Percentiles rank a stretch among this genome's conserved stretches.
These are phyloP conservation scores for Alternaria triticina DNA, from an alignment of 2,329 filamentous ascomycete species.

Conservation along the genomic window DNA sequence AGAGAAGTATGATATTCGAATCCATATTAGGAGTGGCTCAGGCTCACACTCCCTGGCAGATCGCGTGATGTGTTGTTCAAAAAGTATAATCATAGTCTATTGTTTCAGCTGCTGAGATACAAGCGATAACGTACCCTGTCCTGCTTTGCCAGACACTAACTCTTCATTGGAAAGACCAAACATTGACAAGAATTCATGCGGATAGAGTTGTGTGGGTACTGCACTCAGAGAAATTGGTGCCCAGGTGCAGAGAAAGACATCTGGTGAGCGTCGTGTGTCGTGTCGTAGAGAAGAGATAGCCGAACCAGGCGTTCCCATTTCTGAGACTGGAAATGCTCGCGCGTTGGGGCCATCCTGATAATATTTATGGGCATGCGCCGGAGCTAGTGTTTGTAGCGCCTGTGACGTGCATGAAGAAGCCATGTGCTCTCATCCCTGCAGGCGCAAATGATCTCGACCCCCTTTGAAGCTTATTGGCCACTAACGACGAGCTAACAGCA, in stretches of 20 bases:
- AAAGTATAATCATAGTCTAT: neutral
- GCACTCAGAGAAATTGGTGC: neutral
- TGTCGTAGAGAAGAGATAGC: neutral
- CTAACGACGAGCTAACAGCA: slow-evolving; percentile 2
- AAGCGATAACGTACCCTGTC: neutral
- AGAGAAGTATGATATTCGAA: neutral
- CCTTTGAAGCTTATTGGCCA: neutral
- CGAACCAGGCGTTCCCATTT: neutral
- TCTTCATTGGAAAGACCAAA: neutral
- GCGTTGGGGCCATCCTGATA: neutral
- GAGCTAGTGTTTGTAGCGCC: slow-evolving; percentile 13
- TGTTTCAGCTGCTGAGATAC: neutral
- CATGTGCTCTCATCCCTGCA: neutral
- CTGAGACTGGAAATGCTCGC: neutral
- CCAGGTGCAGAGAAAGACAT: neutral
- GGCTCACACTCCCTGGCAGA: neutral
- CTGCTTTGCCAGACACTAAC: neutral
- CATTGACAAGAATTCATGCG: neutral
- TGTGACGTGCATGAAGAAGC: slow-evolving; percentile 23
- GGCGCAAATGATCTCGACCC: neutral
- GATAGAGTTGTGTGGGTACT: neutral
- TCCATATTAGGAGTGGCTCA: neutral
- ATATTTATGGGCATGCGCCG: slow-evolving; percentile 12
- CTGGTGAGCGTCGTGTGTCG: neutral
- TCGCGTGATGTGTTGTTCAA: neutral